These are phyloP conservation scores for Hypoxylon rickii DNA, from an alignment of 495 filamentous ascomycete genomes.

Conservation along the genomic window DNA sequence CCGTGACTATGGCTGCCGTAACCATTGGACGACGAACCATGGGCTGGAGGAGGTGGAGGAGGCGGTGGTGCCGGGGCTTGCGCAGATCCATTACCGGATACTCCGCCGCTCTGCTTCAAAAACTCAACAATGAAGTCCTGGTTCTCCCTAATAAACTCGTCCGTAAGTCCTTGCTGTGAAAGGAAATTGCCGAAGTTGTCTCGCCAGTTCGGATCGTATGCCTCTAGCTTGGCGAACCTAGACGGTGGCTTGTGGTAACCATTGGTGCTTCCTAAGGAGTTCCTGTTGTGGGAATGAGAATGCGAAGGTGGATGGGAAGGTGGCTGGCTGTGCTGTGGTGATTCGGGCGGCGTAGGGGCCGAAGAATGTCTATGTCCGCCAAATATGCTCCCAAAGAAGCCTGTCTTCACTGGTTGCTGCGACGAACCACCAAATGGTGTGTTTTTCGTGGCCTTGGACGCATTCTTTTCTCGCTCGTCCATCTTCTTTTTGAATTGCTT, in stretches of 20 bases:
- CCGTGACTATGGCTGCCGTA: slow-evolving; percentile 22
- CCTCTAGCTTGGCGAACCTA: slow-evolving; percentile 72
- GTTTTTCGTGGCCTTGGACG: slow-evolving; percentile 78
- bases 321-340: slow-evolving; percentile 52
- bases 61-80: slow-evolving; percentile 59
- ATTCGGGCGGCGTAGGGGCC: slow-evolving; percentile 60
- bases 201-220: slow-evolving; percentile 81
- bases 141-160: slow-evolving; percentile 89
- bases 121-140: slow-evolving; percentile 94
- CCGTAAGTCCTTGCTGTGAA: slow-evolving; percentile 82
- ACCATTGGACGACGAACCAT: slow-evolving; percentile 22
- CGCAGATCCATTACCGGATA: slow-evolving; percentile 17
- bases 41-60: slow-evolving; percentile 51
- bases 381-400: slow-evolving; percentile 67
- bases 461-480: slow-evolving; percentile 90
- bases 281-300: slow-evolving; percentile 51
- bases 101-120: slow-evolving; percentile 67
- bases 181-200: slow-evolving; percentile 81
- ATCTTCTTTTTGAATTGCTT: slow-evolving; percentile 94
- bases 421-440: slow-evolving; percentile 73
- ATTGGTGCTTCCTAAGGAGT: slow-evolving; percentile 47
- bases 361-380: slow-evolving; percentile 71
- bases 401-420: slow-evolving; percentile 49
- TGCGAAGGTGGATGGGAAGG: slow-evolving; percentile 56
- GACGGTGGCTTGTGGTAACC: slow-evolving; percentile 43